Evolutionary conservation across 169 alveolate species (phyloP).

Genomic region (Plasmodium sp.): DNA sequence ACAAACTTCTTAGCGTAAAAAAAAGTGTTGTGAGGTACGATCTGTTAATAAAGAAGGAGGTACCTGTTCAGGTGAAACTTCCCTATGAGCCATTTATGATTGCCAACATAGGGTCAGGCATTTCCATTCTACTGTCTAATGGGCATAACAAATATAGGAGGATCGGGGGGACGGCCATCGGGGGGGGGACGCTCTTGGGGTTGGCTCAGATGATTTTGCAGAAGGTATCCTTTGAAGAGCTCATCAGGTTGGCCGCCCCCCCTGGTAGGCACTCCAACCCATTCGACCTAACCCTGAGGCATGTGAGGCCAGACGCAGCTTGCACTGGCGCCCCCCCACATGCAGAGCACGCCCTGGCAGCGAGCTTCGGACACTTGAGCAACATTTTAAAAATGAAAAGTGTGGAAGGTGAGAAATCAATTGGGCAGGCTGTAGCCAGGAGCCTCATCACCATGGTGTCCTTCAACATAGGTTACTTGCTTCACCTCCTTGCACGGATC

Average conservation of each 20-base stretch:
- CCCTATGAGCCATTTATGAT: conserved; percentile 87
- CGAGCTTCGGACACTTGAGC: conserved; percentile 85
- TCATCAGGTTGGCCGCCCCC: conserved; percentile 82
- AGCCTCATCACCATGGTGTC: conserved; percentile 90
- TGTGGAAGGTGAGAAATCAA: conserved; percentile 1
- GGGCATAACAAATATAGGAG: not conserved
- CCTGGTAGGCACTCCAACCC: not conserved
- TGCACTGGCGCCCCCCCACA: conserved; percentile 74
- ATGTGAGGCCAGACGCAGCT: conserved; percentile 80
- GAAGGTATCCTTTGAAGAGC: conserved; percentile 86
- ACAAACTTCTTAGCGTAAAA: conserved; percentile 78
- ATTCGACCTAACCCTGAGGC: conserved; percentile 78
- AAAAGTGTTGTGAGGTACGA: conserved; percentile 85
- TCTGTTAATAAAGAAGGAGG: conserved; percentile 72
- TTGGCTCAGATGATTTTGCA: conserved; percentile 87
- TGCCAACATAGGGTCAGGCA: conserved; percentile 94
- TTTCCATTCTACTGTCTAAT: conserved; percentile 88
- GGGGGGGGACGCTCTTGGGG: conserved; percentile 94
- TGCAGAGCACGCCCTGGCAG: conserved; percentile 83
- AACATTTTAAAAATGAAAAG: conserved; percentile 36
- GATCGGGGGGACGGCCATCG: conserved; percentile 92
- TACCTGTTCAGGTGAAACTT: conserved; percentile 71
- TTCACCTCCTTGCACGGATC: conserved; percentile 86
- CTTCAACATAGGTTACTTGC: conserved; percentile 90
- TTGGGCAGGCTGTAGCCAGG: conserved; percentile 89